phyloP scores from a whole-genome alignment of 768 basidiomycete species.

The Dentipellis sp. region DNA sequence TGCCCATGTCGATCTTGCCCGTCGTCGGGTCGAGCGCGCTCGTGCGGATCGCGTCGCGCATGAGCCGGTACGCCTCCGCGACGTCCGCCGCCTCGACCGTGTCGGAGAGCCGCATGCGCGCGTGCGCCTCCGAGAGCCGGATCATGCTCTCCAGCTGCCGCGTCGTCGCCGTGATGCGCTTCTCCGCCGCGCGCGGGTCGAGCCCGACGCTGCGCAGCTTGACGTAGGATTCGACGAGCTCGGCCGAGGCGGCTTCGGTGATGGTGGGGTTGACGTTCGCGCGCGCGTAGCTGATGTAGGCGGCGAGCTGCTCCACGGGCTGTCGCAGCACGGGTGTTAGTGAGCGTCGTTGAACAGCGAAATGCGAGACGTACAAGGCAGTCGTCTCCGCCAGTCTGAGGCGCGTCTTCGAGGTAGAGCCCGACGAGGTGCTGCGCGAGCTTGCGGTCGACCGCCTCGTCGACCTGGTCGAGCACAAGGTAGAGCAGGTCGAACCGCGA shows the following conservation, averaged over 20 bases:
- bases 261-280: conserved; percentile 79
- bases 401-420: conserved; percentile 88
- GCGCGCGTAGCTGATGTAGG: conserved; percentile 92
- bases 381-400: conserved; percentile 55
- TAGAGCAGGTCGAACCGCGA: conserved; percentile 97
- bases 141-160: conserved; percentile 97
- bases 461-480: conserved; percentile 89
- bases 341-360: no score
- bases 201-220: conserved; percentile 89
- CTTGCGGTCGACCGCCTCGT: conserved; percentile 76
- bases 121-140: conserved; percentile 91
- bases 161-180: conserved; percentile 96
- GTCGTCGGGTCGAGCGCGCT: conserved; percentile 93
- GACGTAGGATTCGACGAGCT: conserved; percentile 85
- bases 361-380: conserved; percentile 50
- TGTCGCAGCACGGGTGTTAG: conserved; percentile 21
- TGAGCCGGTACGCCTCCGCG: conserved; percentile 84
- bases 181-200: conserved; percentile 81
- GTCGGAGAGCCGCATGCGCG: conserved; percentile 89
- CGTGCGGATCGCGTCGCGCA: conserved; percentile 93
- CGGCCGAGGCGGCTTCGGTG: conserved; percentile 74
- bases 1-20: conserved; percentile 94
- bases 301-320: conserved; percentile 86
- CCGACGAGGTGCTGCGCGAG: conserved; percentile 91
- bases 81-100: conserved; percentile 84